These are phyloP conservation scores for Xylaria nigripes DNA, from an alignment of 495 filamentous ascomycete species.

Conservation along the genomic window DNA sequence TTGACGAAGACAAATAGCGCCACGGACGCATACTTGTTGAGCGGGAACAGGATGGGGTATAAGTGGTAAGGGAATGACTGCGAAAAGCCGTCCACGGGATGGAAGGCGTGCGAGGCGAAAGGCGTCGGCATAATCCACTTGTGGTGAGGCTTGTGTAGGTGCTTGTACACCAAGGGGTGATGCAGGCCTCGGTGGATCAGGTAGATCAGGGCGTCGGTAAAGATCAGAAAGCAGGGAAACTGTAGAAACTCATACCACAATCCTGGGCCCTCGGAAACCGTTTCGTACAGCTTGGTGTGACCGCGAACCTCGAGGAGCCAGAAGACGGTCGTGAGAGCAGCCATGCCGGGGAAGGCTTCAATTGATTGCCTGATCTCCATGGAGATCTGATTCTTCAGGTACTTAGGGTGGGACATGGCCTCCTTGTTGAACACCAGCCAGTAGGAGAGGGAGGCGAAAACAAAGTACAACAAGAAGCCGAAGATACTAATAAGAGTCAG, in stretches of 20 bases:
- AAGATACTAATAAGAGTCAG: slow-evolving; percentile 60
- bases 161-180: slow-evolving; percentile 75
- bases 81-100: slow-evolving; percentile 88
- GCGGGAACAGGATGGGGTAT: slow-evolving; percentile 87
- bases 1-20: slow-evolving; percentile 87
- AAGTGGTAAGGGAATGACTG: slow-evolving; percentile 90
- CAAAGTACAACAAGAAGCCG: slow-evolving; percentile 74
- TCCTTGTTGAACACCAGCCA: slow-evolving; percentile 89
- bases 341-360: slow-evolving; percentile 69
- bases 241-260: slow-evolving; percentile 73
- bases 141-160: slow-evolving; percentile 93
- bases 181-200: slow-evolving; percentile 89
- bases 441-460: slow-evolving; percentile 78
- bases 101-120: slow-evolving; percentile 87
- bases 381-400: slow-evolving; percentile 84
- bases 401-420: slow-evolving; percentile 85
- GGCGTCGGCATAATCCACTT: slow-evolving; percentile 99
- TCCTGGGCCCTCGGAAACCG: slow-evolving; percentile 60
- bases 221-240: slow-evolving; percentile 84
- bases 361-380: slow-evolving; percentile 80
- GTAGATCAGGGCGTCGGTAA: slow-evolving; percentile 93
- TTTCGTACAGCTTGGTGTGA: slow-evolving; percentile 80
- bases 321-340: slow-evolving; percentile 71
- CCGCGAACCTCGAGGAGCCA: slow-evolving; percentile 81
- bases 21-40: slow-evolving; percentile 86